A percentile compares a stretch with the other conserved stretches of the same genome.
phyloP scores from a whole-genome alignment of 371 early-diverging fungal genomes.

The Funneliformis caledonium region DNA sequence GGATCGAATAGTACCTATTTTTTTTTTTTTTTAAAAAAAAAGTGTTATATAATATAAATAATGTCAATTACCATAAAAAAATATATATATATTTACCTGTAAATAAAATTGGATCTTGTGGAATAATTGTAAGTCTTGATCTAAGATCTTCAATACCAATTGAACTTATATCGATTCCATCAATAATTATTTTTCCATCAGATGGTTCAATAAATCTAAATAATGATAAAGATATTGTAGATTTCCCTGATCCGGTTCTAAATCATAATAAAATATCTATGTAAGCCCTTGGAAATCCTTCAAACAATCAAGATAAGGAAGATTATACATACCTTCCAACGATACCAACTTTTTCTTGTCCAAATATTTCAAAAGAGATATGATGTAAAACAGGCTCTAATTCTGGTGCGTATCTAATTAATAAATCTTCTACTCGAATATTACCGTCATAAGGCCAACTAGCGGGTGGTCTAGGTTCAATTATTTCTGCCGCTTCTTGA shows the following conservation, averaged over 20 bases:
- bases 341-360: conserved; percentile 52
- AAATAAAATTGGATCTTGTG: conserved; percentile 58
- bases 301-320: neutral
- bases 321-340: conserved; percentile 44
- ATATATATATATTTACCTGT: conserved; percentile 43
- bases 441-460: conserved; percentile 77
- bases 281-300: neutral
- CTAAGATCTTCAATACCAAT: conserved; percentile 70
- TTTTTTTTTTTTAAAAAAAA: conserved; percentile 46
- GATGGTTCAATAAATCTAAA: conserved; percentile 76
- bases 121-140: conserved; percentile 61
- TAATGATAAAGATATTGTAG: conserved; percentile 66
- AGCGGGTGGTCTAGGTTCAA: conserved; percentile 49
- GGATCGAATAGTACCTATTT: conserved; percentile 69
- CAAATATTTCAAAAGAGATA: conserved; percentile 47
- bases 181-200: conserved; percentile 65
- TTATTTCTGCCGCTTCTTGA: conserved; percentile 61
- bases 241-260: conserved; percentile 39
- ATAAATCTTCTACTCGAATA: conserved; percentile 69
- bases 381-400: conserved; percentile 68
- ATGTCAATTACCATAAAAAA: neutral
- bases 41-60: conserved; percentile 47
- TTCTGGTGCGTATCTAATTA: conserved; percentile 70
- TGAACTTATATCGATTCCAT: conserved; percentile 68
- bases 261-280: neutral